phyloP scores from a whole-genome alignment of 345 rosid genomes.

The Murraya koenigii region DNA sequence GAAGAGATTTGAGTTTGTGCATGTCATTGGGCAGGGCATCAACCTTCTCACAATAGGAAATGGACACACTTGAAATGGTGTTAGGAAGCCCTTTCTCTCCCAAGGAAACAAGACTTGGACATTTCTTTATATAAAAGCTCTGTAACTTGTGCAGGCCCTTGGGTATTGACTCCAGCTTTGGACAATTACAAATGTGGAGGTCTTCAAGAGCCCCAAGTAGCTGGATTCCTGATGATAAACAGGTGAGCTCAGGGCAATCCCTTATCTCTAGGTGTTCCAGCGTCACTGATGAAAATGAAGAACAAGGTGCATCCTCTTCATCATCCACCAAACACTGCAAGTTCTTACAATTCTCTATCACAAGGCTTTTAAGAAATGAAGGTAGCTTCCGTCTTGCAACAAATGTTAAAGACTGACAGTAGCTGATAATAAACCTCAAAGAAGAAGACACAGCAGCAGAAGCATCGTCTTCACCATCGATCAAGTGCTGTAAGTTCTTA shows the following conservation, averaged over 20 bases:
- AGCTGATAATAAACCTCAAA: no score
- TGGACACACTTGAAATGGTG: not conserved
- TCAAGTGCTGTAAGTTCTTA: not conserved
- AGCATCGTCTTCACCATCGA: not conserved
- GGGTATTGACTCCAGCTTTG: not conserved
- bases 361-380: not conserved
- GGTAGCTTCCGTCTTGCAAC: not conserved
- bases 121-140: fast-evolving
- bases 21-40: not conserved
- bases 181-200: not conserved
- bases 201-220: not conserved
- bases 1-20: not conserved
- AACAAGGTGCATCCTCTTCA: not conserved
- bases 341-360: not conserved
- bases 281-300: not conserved
- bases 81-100: not conserved
- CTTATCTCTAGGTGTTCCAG: not conserved
- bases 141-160: not conserved
- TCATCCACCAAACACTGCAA: not conserved
- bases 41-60: not conserved
- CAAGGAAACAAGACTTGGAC: not conserved
- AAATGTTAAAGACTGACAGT: no score
- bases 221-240: not conserved
- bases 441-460: no score
- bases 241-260: not conserved